Base-by-base conservation (phyloP, 495 filamentous ascomycete species). In the Xylaria curta region DNA sequence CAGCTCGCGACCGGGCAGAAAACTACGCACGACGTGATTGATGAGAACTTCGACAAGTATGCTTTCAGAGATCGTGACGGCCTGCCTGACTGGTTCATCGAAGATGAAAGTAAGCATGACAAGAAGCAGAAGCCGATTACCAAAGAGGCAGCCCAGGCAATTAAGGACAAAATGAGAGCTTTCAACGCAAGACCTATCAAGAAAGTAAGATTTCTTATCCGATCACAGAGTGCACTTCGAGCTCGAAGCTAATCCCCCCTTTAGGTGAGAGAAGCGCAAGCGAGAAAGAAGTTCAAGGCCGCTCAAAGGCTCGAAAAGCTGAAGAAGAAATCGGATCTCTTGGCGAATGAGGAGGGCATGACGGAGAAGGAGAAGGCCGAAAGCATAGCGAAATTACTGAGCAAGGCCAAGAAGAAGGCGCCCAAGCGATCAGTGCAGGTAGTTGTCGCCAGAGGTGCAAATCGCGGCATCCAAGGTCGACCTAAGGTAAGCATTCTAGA, bases 111-210 rank as follows among this genome's bases (percentile, higher is more conserved):
- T 75, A 88, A 89, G 76, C 94, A 98, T 83, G 92, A 93, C 80
- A 92, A 90, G 80, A 89, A 89, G 8, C 90, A 94, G 63, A 92
- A 93, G 49, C 97, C 96, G 42, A 94, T 97, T 76, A 94, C 90
- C 66, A 94, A 94, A 74, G 94, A 93, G 19, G 97, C 91, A 0
- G 95, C 97, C 3, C 86, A 87, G 28, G 96, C 96, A n/a, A 97
- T 98, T 84, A 93, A 94, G 81, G 96, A 97, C 76, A 98, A 98
- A 85, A 80, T 91, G 77, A 92, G 95, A 6, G 94, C 97, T 2
- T 89, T 97, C 72, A 99, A 99, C 79, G 96, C 95, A 15, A 90
- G 96, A 46, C 96, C 96, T 0, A 98, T 98, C 89, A 99, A 99
- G 90, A 99, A 99, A 85, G 69, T 71, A 71, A 71, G 46, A 28